These are phyloP conservation scores for Leccinum rimulosum DNA, from an alignment of 768 basidiomycete genomes.

Conservation along the genomic window DNA sequence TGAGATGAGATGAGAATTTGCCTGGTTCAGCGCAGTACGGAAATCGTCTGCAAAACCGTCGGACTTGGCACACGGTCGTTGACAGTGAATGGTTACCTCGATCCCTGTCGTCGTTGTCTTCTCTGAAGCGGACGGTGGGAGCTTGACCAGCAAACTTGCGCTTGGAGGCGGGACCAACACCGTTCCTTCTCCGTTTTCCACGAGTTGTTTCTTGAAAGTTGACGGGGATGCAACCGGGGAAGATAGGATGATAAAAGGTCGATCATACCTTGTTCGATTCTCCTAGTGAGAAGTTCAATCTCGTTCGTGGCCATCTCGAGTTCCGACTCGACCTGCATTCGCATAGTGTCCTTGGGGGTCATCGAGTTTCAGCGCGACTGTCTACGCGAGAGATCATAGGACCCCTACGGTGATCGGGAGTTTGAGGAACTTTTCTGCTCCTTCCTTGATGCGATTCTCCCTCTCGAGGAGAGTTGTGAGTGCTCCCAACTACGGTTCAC, in stretches of 20 bases:
- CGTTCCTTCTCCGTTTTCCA: constrained; percentile 32
- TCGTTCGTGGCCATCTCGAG: constrained; percentile 71
- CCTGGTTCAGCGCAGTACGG: constrained; percentile 66
- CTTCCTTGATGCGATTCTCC: constrained; percentile 84
- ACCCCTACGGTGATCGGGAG: constrained; percentile 52
- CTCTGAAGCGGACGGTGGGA: constrained; percentile 27
- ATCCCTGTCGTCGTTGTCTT: constrained; percentile 36
- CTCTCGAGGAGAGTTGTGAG: constrained; percentile 68
- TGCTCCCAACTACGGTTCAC: constrained; percentile 52
- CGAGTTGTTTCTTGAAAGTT: constrained; percentile 25
- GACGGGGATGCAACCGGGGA: not conserved
- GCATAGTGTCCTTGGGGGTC: constrained; percentile 52
- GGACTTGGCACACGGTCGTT: not conserved
- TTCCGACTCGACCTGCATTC: constrained; percentile 72
- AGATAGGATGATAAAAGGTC: not conserved
- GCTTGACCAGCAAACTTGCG: constrained; percentile 36
- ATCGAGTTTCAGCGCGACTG: constrained; percentile 9
- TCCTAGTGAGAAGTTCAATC: constrained; percentile 61
- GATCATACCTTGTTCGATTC: constrained; percentile 44
- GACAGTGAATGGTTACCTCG: constrained; percentile 26
- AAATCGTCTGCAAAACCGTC: constrained; percentile 58
- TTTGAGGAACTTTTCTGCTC: constrained; percentile 85
- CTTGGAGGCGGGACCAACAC: constrained; percentile 23
- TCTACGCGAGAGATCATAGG: constrained; percentile 3
- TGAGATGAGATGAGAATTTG: constrained; percentile 54